phyloP scores from a whole-genome alignment of 2,329 filamentous ascomycete species.

The Huntiella bhutanensis region DNA sequence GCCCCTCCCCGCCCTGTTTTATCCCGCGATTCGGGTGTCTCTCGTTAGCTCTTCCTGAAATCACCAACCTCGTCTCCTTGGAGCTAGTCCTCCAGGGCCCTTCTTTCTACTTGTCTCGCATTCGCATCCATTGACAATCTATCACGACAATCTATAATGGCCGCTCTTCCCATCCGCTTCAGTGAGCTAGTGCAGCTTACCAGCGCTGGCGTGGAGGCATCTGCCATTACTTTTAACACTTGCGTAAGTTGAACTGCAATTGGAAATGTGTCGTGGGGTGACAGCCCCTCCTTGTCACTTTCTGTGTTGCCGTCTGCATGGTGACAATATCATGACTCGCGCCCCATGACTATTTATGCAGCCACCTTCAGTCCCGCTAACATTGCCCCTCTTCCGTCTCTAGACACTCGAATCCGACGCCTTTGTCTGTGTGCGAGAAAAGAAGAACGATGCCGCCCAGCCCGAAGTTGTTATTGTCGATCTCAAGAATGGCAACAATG shows the following conservation, averaged over 20 bases:
- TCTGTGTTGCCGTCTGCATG: background rate
- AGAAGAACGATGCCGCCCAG: constrained; percentile 64
- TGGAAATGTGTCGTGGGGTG: background rate
- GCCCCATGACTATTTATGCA: background rate
- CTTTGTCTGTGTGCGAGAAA: constrained; percentile 91
- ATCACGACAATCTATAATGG: constrained; percentile 23
- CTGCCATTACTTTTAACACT: constrained; percentile 56
- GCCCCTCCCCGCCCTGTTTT: background rate
- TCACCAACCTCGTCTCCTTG: constrained; percentile 9
- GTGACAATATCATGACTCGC: background rate
- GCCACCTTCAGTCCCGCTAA: background rate
- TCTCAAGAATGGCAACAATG: constrained; percentile 92
- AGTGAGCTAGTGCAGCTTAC: constrained; percentile 64
- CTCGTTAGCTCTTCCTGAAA: constrained; percentile 8
- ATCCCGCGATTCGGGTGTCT: constrained; percentile 6
- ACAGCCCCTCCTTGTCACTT: background rate
- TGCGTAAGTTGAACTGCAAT: constrained; percentile 36
- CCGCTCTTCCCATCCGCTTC: constrained; percentile 77
- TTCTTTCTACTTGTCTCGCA: background rate
- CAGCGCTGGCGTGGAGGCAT: constrained; percentile 27
- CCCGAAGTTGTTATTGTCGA: constrained; percentile 95
- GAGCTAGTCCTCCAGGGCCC: constrained; percentile 11
- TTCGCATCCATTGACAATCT: background rate
- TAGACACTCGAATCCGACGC: constrained; percentile 96
- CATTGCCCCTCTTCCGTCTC: constrained; percentile 10